phyloP scores from a whole-genome alignment of 805 yeast genomes.

The Teunomyces aglyptinius region DNA sequence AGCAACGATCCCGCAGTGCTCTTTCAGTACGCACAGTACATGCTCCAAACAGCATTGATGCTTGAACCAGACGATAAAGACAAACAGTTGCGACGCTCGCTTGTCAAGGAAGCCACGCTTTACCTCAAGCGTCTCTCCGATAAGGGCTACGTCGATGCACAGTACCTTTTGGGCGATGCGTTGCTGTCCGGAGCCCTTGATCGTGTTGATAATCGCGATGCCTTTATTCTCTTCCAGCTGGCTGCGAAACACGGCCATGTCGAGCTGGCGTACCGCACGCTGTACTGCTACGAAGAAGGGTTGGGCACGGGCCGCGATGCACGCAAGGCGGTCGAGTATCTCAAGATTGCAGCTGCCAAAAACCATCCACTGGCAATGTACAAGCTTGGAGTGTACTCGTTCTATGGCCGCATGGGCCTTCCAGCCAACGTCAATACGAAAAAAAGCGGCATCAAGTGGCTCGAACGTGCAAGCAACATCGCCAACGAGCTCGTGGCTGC shows the following conservation, averaged over 20 bases:
- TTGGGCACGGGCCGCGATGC: conserved; percentile 89
- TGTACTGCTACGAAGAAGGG: conserved; percentile 91
- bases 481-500: conserved; percentile 84
- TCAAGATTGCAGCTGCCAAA: conserved; percentile 83
- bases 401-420: conserved; percentile 81
- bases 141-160: conserved; percentile 85
- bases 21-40: conserved; percentile 87
- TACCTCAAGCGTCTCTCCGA: conserved; percentile 71
- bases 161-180: conserved; percentile 88
- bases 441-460: conserved; percentile 89
- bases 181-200: conserved; percentile 82
- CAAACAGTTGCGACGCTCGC: conserved; percentile 26
- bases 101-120: conserved; percentile 73
- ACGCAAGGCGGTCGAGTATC: conserved; percentile 76
- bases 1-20: conserved; percentile 83
- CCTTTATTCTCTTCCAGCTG: conserved; percentile 72
- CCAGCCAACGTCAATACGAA: conserved; percentile 64
- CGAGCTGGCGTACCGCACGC: conserved; percentile 88
- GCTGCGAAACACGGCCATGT: conserved; percentile 94
- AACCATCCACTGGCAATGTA: conserved; percentile 98
- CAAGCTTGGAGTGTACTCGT: conserved; percentile 84
- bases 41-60: conserved; percentile 79
- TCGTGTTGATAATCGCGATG: conserved; percentile 72
- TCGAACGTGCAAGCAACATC: conserved; percentile 77
- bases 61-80: conserved; percentile 36